Percentiles rank a stretch among this genome's conserved stretches.
phyloP scores from a whole-genome alignment of 164 flowering plant genomes.

The Annona cherimola region DNA sequence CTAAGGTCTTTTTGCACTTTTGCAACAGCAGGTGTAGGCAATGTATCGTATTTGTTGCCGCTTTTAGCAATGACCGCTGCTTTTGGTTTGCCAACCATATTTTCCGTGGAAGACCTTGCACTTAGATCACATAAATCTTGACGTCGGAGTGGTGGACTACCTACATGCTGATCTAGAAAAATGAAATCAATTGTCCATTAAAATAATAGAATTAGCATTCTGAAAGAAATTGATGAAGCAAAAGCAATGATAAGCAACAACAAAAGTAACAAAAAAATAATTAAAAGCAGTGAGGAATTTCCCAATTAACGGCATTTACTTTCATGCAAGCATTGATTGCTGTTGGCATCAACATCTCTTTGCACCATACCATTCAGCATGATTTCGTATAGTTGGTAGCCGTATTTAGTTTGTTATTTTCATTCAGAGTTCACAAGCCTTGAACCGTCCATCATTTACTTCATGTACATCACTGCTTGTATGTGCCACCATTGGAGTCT shows the following conservation, averaged over 20 bases:
- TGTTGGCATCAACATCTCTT: not conserved
- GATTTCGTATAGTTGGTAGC: too few species aligned
- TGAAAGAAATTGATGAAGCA: not conserved
- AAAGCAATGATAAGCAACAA: not conserved
- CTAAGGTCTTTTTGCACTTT: slow-evolving; percentile 41
- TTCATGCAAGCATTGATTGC: not conserved
- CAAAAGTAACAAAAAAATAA: not conserved
- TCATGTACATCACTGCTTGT: too few species aligned
- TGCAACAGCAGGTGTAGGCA: slow-evolving; percentile 28
- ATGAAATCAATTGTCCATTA: not conserved
- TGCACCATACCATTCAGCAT: not conserved
- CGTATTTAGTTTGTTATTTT: too few species aligned
- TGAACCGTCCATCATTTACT: too few species aligned
- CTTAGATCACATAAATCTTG: not conserved
- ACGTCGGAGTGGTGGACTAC: not conserved
- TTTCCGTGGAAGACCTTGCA: not conserved
- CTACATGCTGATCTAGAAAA: not conserved
- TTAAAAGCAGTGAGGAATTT: not conserved
- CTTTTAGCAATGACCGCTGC: not conserved
- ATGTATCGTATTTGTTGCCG: slow-evolving; percentile 12
- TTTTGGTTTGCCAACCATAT: not conserved
- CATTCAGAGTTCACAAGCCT: too few species aligned
- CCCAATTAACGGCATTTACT: not conserved
- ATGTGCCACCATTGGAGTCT: too few species aligned
- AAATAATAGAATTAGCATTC: not conserved